Base-by-base conservation (phyloP, 106 monocot genomes). In the Dioscorea alata region DNA sequence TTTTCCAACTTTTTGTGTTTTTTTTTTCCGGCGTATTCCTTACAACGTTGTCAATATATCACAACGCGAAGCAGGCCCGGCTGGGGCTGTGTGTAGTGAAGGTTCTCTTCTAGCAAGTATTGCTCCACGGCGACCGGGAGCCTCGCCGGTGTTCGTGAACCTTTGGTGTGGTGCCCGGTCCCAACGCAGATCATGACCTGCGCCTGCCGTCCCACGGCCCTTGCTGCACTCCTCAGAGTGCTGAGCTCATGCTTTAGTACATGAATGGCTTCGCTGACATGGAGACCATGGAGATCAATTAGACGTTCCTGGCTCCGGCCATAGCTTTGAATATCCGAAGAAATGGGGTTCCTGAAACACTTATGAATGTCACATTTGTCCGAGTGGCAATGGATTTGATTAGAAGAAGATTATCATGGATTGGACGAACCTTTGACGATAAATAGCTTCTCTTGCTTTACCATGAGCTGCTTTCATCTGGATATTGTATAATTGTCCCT, bases 391-490 rank as follows among this genome's bases (percentile, higher is more conserved):
- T 42, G 42, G 42, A 42, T 6, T 42, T 57, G 12, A 18, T 58
- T 33, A 21, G 1, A 28, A 28, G 28, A 28, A 28, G 28, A 28
- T 28, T 28, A 28, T 28, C 1, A 28, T 28, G 28, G 28, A 28
- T 28, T 28, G 28, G 19, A 75, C 71, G 51, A 60, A 92, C 92
- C 97, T 99, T 31, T 92, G 88, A 2, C 74, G 79, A 57, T 77
- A 92, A 31, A 84, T 86, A 20, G 73, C 48, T 77, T 99, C 97
- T 79, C 75, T 83, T 56, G 92, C 97, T 75, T 99, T 87, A 17
- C 83, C 87, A 78, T 99, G 97, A 65, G 97, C 87, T 71, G 76
- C 76, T 81, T 87, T 87, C 82, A 92, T 92, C 67, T 99, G 82
- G 70, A 85, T 81, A 51, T 87, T 83, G 79, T 87, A 92, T 31